phyloP scores from a whole-genome alignment of 2,329 filamentous ascomycete species.

The Fusarium siculi region DNA sequence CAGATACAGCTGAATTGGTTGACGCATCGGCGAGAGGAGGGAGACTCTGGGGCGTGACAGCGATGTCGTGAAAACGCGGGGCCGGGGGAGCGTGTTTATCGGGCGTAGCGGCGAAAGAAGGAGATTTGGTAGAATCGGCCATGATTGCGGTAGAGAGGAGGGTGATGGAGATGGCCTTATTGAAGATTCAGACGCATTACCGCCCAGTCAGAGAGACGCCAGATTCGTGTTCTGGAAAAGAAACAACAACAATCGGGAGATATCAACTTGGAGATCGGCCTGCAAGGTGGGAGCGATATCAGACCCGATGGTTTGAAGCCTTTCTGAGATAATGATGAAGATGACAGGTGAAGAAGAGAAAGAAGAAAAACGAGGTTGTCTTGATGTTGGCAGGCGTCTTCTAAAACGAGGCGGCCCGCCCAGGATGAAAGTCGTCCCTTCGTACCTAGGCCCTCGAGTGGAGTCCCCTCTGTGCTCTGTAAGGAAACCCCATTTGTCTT shows the following conservation, averaged over 20 bases:
- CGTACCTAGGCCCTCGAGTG: neutral
- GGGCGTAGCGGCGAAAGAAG: slow-evolving; percentile 37
- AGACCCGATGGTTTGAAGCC: neutral
- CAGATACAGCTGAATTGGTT: slow-evolving; percentile 20
- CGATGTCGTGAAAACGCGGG: slow-evolving; percentile 39
- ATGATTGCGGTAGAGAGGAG: slow-evolving; percentile 41
- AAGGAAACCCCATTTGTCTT: slow-evolving; percentile 28
- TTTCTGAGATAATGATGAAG: slow-evolving; percentile 9
- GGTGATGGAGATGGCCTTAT: slow-evolving; percentile 42
- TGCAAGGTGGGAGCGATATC: neutral
- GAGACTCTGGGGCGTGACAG: slow-evolving; percentile 36
- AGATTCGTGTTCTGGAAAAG: slow-evolving; percentile 10
- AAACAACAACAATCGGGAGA: slow-evolving; percentile 2
- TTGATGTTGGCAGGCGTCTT: slow-evolving; percentile 36
- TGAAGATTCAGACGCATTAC: slow-evolving; percentile 43
- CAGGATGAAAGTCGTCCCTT: slow-evolving; percentile 36
- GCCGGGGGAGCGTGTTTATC: slow-evolving; percentile 42
- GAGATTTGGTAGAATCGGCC: slow-evolving; percentile 38
- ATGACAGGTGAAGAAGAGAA: slow-evolving; percentile 19
- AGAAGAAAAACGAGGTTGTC: slow-evolving; percentile 33
- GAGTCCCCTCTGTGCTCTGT: slow-evolving; percentile 34
- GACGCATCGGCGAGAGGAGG: slow-evolving; percentile 37
- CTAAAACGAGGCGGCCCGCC: slow-evolving; percentile 44
- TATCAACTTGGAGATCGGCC: slow-evolving; percentile 2
- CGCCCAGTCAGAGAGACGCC: slow-evolving; percentile 34